Evolutionary conservation across 2,329 filamentous ascomycete species (phyloP).

Genomic region (Didymella arachidicola): DNA sequence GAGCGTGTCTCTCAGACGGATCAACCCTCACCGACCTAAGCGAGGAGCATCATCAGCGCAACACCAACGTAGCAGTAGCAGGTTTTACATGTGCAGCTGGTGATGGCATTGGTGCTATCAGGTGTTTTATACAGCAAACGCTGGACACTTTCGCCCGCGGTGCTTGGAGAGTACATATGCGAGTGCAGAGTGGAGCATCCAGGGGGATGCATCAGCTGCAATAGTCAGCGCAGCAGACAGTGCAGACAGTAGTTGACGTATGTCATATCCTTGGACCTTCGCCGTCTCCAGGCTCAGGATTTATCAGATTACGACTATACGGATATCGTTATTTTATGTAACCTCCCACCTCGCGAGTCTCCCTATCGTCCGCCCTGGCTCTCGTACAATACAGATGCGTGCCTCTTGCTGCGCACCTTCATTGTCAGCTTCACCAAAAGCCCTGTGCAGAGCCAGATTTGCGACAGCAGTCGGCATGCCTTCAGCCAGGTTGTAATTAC

Average conservation of each 20-base stretch:
- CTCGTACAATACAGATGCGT: slow-evolving; percentile 78
- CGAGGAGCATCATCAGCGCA: slow-evolving; percentile 13
- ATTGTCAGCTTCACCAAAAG: slow-evolving; percentile 56
- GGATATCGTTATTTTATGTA: neutral
- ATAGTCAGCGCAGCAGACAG: neutral
- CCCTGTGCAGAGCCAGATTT: slow-evolving; percentile 68
- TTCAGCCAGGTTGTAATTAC: slow-evolving; percentile 79
- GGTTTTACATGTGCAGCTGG: neutral
- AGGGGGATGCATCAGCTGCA: neutral
- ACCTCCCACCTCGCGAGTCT: slow-evolving; percentile 82
- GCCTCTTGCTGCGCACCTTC: slow-evolving; percentile 36
- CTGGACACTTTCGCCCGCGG: neutral
- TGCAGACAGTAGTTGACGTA: neutral
- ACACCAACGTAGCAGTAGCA: neutral
- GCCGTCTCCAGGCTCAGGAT: neutral
- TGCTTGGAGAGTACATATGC: neutral
- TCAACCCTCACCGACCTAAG: slow-evolving; percentile 22
- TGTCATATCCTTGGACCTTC: neutral
- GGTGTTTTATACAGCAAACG: neutral
- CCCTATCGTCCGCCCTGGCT: slow-evolving; percentile 79
- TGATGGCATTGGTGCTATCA: neutral
- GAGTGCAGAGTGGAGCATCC: neutral
- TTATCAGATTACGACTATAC: neutral
- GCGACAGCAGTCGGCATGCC: slow-evolving; percentile 81
- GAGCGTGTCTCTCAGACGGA: slow-evolving; percentile 15